Evolutionary conservation across 2,329 filamentous ascomycete species (phyloP).

Genomic region (Eutypa lata): DNA sequence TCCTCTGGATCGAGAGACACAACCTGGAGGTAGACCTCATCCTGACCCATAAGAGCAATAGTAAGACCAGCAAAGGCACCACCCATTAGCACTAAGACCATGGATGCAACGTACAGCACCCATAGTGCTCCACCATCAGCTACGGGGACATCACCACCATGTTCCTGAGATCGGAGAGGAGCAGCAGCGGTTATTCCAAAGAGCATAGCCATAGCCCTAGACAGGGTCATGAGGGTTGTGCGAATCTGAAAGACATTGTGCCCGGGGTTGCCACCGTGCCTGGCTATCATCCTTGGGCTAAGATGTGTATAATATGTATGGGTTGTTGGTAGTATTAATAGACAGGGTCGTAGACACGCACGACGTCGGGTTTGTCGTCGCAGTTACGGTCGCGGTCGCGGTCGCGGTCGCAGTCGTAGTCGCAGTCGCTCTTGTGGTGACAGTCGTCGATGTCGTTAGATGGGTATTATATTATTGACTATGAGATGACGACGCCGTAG

Average conservation of each 20-base stretch:
- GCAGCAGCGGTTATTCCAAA: conserved; percentile 41
- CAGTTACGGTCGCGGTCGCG: too few relatives aligned
- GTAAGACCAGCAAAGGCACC: conserved; percentile 95
- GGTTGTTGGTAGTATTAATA: not conserved
- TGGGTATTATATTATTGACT: too few relatives aligned
- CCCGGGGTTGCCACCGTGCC: not conserved
- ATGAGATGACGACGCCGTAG: too few relatives aligned
- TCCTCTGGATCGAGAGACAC: conserved; percentile 82
- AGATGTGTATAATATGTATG: not conserved
- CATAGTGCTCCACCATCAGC: conserved; percentile 65
- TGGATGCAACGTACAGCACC: conserved; percentile 76
- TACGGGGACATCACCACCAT: conserved; percentile 44
- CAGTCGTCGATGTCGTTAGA: too few relatives aligned
- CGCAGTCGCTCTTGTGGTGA: too few relatives aligned
- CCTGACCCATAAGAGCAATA: conserved; percentile 73
- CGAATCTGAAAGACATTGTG: conserved; percentile 35
- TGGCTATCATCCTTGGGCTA: conserved; percentile 19
- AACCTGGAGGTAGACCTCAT: conserved; percentile 96
- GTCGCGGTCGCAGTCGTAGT: too few relatives aligned
- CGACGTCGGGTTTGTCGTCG: not conserved
- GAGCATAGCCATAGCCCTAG: conserved; percentile 33
- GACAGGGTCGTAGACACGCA: not conserved
- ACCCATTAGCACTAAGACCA: conserved; percentile 78
- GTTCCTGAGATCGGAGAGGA: conserved; percentile 36
- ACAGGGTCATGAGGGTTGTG: conserved; percentile 48